phyloP scores from a whole-genome alignment of 2,329 filamentous ascomycete species.

The Torrubiellomyces zombiae region DNA sequence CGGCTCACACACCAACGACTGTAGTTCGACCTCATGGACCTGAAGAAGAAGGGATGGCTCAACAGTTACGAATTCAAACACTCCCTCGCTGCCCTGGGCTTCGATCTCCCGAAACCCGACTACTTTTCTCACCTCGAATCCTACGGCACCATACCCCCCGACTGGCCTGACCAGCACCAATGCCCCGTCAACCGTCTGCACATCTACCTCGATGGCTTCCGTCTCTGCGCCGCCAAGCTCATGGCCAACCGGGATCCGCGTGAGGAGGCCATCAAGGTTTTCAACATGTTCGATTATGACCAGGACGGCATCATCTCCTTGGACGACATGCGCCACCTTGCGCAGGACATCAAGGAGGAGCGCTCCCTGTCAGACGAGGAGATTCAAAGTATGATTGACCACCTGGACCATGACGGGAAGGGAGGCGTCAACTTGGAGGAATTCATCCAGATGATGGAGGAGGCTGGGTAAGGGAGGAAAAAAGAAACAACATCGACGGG shows the following conservation, averaged over 20 bases:
- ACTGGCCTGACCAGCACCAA: slow-evolving; percentile 30
- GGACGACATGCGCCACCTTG: slow-evolving; percentile 73
- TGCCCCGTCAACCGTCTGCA: slow-evolving; percentile 27
- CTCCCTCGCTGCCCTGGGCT: slow-evolving; percentile 86
- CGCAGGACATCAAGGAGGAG: slow-evolving; percentile 72
- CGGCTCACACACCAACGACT: slow-evolving; percentile 3
- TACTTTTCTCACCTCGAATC: slow-evolving; percentile 65
- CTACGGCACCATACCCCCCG: slow-evolving; percentile 58
- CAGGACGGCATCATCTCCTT: slow-evolving; percentile 82
- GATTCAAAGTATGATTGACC: slow-evolving; percentile 88
- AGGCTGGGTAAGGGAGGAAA: slow-evolving; percentile 19
- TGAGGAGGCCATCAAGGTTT: slow-evolving; percentile 82
- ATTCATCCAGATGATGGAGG: slow-evolving; percentile 47
- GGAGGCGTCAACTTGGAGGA: slow-evolving; percentile 58
- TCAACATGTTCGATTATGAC: slow-evolving; percentile 83
- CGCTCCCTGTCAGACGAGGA: slow-evolving; percentile 78
- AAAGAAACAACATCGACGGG: no score
- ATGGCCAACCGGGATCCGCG: slow-evolving; percentile 71
- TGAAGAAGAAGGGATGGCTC: slow-evolving; percentile 84
- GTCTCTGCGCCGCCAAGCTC: slow-evolving; percentile 60
- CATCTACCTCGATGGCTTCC: slow-evolving; percentile 38
- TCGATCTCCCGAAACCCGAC: slow-evolving; percentile 75
- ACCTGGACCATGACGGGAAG: slow-evolving; percentile 90
- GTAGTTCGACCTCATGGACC: slow-evolving; percentile 87
- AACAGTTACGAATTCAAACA: slow-evolving; percentile 98